A percentile compares a stretch with the other conserved stretches of the same genome.
These are phyloP conservation scores for Ophiostoma tasmaniense DNA, from an alignment of 2,329 filamentous ascomycete species.

Conservation along the genomic window DNA sequence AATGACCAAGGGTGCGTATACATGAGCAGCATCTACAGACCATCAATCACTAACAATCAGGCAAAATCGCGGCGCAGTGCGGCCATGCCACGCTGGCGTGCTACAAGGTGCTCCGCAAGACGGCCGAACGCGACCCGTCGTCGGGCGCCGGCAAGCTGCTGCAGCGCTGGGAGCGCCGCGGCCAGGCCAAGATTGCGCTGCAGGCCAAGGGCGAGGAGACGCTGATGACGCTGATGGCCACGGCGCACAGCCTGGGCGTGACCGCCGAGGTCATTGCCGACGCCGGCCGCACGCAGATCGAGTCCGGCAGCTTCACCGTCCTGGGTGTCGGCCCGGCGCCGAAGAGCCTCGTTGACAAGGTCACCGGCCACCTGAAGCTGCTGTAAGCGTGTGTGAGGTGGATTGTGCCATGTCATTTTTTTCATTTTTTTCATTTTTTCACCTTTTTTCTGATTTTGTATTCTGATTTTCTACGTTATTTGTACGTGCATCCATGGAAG, in stretches of 20 bases:
- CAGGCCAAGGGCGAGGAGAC: conserved; percentile 84
- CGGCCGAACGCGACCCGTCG: conserved; percentile 42
- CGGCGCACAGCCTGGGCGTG: conserved; percentile 73
- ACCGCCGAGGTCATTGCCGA: conserved; percentile 88
- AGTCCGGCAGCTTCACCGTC: conserved; percentile 83
- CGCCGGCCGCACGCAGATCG: conserved; percentile 95
- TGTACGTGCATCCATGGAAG: background rate
- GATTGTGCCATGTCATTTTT: background rate
- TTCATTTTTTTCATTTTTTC: background rate
- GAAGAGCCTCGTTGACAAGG: conserved; percentile 74
- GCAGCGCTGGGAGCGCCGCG: conserved; percentile 72
- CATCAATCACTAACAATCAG: conserved; percentile 35
- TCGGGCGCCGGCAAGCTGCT: conserved; percentile 56
- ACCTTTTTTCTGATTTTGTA: background rate
- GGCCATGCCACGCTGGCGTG: conserved; percentile 94
- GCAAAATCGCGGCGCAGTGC: conserved; percentile 94
- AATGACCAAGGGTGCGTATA: conserved; percentile 78
- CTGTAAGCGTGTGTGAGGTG: too few relatives aligned
- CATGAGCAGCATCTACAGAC: background rate
- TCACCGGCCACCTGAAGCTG: conserved; percentile 79
- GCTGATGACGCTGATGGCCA: conserved; percentile 61
- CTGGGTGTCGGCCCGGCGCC: conserved; percentile 76
- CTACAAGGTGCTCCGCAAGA: conserved; percentile 71
- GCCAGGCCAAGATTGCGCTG: conserved; percentile 89
- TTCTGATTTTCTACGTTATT: background rate